These are phyloP conservation scores for Cadophora sp. DNA, from an alignment of 2,329 filamentous ascomycete genomes.

Conservation along the genomic window DNA sequence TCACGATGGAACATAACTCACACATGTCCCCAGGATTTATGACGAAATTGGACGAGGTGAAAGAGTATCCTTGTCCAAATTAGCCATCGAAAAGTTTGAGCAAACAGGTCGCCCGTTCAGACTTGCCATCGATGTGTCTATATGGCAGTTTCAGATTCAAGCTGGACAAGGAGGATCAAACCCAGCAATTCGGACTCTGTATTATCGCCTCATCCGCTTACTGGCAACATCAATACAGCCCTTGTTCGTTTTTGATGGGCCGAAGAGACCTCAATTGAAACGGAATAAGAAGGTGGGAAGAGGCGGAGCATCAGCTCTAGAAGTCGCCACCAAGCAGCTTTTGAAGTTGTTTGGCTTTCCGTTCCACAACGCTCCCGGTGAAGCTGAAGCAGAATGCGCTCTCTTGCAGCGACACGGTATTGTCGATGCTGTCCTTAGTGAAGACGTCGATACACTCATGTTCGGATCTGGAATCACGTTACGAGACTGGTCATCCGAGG, in stretches of 20 bases:
- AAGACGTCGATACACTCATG: conserved; percentile 98
- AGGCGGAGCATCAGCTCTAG: conserved; percentile 69
- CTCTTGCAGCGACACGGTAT: conserved; percentile 80
- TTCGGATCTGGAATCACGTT: conserved; percentile 85
- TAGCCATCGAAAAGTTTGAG: conserved; percentile 80
- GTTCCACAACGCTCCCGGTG: conserved; percentile 86
- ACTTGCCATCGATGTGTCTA: conserved; percentile 91
- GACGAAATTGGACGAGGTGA: conserved; percentile 84
- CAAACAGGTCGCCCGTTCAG: conserved; percentile 75
- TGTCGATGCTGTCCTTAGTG: conserved; percentile 92
- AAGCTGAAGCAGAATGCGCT: conserved; percentile 96
- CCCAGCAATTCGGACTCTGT: conserved; percentile 88
- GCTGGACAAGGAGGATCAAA: conserved; percentile 86
- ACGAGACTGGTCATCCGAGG: conserved; percentile 83
- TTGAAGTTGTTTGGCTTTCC: conserved; percentile 86
- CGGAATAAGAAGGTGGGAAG: conserved; percentile 77
- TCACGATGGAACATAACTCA: no score
- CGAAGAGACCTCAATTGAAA: conserved; percentile 85
- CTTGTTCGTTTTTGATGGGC: conserved; percentile 90
- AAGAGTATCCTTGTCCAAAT: conserved; percentile 80
- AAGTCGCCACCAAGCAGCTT: conserved; percentile 81
- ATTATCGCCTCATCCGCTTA: conserved; percentile 85
- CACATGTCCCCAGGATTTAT: conserved; percentile 66
- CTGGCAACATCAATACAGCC: conserved; percentile 81
- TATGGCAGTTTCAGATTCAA: conserved; percentile 96